Base-by-base conservation (phyloP, 2,329 filamentous ascomycete species). In the Ceratocystis ficicola region DNA sequence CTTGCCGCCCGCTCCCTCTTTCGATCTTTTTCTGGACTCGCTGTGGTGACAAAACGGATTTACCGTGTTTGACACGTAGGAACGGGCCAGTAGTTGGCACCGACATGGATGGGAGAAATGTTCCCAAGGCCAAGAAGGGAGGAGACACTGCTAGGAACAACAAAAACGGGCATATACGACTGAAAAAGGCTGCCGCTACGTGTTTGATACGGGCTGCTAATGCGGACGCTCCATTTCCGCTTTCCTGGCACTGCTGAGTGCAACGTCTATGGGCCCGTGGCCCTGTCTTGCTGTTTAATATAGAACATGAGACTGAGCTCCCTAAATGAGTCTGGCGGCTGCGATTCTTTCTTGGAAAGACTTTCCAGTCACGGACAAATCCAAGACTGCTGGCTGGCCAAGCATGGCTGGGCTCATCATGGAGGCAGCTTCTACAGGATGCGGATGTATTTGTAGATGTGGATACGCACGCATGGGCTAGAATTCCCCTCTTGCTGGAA, bases 31-130 rank as follows among this genome's bases (percentile, higher is more conserved):
- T 59, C 55, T 59, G 32, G 55, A 36, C 28, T 59, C 28, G n/a
- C n/a, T 36, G 30, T 59, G 28, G 30, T n/a, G 55, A 59, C 55
- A n/a, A 25, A 25, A 59, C 55, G 55, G 55, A 36, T 59, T 59
- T 28, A 10, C 55, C 28, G 55, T 36, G 55, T 59, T 59, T 59
- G 55, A 59, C 55, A 59, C 32, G 12, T 17, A 36, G 30, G 55
- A 5, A 59, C 55, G 28, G 55, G 28, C 55, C 55, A 59, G 55
- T 20, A 15, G 25, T 20, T 59, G 55, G 55, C 55, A 36, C 32
- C 55, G 55, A 12, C 28, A 59, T 36, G 17, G 55, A 59, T 52
- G 25, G 20, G 20, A 12, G 48, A 52, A 52, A 15, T 52, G 15
- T 41, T 10, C 12, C 36, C 15, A 25, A 52, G 10, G 48, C 48